phyloP scores from a whole-genome alignment of 441 rosid species.

The Adansonia madagascariensis region DNA sequence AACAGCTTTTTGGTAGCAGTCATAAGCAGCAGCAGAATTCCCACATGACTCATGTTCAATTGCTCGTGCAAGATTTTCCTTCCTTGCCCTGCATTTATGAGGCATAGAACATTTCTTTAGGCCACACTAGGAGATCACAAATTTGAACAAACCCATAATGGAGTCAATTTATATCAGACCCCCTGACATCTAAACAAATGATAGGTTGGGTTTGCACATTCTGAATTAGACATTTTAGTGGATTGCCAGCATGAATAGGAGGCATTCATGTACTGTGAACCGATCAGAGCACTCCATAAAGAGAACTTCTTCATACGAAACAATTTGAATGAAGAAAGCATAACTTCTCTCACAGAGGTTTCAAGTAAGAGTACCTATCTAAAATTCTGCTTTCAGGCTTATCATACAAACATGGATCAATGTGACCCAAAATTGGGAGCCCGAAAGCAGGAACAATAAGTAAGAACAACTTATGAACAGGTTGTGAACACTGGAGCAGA shows the following conservation, averaged over 20 bases:
- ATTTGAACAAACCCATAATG: not conserved
- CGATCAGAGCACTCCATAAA: not conserved
- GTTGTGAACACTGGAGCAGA: not conserved
- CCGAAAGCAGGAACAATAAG: not conserved
- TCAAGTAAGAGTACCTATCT: not conserved
- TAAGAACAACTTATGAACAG: conserved; percentile 15
- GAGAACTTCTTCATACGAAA: not conserved
- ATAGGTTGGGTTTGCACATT: not conserved
- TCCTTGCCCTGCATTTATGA: conserved; percentile 62
- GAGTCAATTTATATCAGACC: not conserved
- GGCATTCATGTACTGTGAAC: conserved; percentile 1
- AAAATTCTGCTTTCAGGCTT: not conserved
- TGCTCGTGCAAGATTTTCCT: conserved; percentile 88
- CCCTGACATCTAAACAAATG: not conserved
- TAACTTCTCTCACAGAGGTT: not conserved
- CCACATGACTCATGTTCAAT: conserved; percentile 84
- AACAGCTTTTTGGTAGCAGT: conserved; percentile 91
- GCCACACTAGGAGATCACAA: not conserved
- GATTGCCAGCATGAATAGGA: not conserved
- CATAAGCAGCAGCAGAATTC: conserved; percentile 82
- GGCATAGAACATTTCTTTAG: conserved; percentile 22
- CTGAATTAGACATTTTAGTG: not conserved
- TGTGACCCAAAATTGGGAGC: not conserved
- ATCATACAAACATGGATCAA: conserved; percentile 11
- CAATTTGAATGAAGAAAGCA: conserved; percentile 3